These are phyloP conservation scores for Litchi chinensis DNA, from an alignment of 345 rosid species.

Conservation along the genomic window DNA sequence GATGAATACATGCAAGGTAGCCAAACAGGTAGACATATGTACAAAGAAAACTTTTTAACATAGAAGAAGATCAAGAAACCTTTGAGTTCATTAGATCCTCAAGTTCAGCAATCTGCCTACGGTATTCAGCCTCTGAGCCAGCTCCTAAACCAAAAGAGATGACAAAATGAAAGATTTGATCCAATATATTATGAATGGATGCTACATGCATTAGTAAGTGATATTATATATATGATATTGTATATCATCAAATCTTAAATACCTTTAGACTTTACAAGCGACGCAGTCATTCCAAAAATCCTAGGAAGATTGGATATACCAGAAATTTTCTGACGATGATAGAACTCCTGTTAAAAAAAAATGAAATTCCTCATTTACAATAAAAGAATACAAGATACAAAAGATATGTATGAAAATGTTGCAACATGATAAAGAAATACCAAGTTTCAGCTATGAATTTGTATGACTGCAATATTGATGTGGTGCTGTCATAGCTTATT, in stretches of 20 bases:
- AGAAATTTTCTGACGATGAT: slow-evolving; percentile 46
- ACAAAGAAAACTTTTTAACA: slow-evolving; percentile 11
- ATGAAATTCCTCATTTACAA: not conserved
- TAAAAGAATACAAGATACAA: not conserved
- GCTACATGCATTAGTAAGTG: not conserved
- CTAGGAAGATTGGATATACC: slow-evolving; percentile 54
- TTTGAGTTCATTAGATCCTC: slow-evolving; percentile 81
- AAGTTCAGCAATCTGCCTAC: slow-evolving; percentile 60
- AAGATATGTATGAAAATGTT: not conserved
- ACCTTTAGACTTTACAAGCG: slow-evolving; percentile 86
- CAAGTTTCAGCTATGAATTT: not conserved
- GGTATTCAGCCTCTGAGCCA: slow-evolving; percentile 38
- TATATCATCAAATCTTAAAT: slow-evolving; percentile 15
- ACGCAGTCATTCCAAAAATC: slow-evolving; percentile 95
- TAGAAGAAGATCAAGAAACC: slow-evolving; percentile 44
- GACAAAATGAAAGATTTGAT: not conserved
- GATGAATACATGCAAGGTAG: not conserved
- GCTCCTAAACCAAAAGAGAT: slow-evolving; percentile 41
- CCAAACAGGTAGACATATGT: not conserved
- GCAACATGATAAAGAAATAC: slow-evolving; percentile 5
- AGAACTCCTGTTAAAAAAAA: slow-evolving; percentile 65
- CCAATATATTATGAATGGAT: not conserved
- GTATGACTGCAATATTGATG: too few relatives aligned
- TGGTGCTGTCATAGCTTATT: too few relatives aligned
- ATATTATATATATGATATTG: not conserved